Evolutionary conservation across 305 asterid species (phyloP).

Genomic region (Fraxinus nigra): DNA sequence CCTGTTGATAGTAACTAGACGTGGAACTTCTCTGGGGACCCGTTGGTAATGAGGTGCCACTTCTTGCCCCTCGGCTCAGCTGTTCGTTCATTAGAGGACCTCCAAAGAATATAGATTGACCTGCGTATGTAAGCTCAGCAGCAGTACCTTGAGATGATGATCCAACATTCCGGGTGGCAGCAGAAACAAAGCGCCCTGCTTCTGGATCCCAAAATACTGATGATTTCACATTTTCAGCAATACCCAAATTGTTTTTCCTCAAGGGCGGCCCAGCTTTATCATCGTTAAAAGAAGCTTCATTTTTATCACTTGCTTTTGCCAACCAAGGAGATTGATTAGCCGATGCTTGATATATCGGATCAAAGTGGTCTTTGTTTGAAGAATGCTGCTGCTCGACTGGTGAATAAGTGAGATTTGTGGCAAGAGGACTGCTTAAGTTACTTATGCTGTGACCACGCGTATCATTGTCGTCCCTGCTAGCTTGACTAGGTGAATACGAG

Average conservation of each 20-base stretch:
- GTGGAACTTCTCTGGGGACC: conserved; percentile 57
- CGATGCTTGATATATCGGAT: conserved; percentile 61
- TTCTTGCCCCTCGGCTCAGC: conserved; percentile 37
- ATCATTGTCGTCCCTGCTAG: conserved; percentile 79
- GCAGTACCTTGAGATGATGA: conserved; percentile 57
- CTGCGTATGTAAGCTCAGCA: conserved; percentile 77
- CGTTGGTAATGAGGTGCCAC: conserved; percentile 23
- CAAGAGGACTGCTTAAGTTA: conserved; percentile 80
- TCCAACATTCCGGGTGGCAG: conserved; percentile 46
- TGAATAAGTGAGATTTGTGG: conserved; percentile 51
- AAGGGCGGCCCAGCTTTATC: conserved; percentile 19
- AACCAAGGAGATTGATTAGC: conserved; percentile 56
- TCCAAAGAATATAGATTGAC: conserved; percentile 90
- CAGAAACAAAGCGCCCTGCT: conserved; percentile 73
- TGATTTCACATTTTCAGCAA: conserved; percentile 43
- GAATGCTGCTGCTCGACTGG: conserved; percentile 40
- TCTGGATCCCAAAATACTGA: conserved; percentile 95
- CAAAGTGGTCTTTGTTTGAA: conserved; percentile 54
- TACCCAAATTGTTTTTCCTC: conserved; percentile 38
- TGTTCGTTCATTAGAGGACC: conserved; percentile 71
- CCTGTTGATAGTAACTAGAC: conserved; percentile 77
- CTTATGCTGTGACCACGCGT: conserved; percentile 65
- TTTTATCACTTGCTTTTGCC: conserved; percentile 29
- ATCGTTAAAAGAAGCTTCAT: conserved; percentile 23
- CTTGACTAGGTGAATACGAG: conserved; percentile 77